Evolutionary conservation across 1,284 basidiomycete species (phyloP).

Genomic region (Ustilago cynodontis): DNA sequence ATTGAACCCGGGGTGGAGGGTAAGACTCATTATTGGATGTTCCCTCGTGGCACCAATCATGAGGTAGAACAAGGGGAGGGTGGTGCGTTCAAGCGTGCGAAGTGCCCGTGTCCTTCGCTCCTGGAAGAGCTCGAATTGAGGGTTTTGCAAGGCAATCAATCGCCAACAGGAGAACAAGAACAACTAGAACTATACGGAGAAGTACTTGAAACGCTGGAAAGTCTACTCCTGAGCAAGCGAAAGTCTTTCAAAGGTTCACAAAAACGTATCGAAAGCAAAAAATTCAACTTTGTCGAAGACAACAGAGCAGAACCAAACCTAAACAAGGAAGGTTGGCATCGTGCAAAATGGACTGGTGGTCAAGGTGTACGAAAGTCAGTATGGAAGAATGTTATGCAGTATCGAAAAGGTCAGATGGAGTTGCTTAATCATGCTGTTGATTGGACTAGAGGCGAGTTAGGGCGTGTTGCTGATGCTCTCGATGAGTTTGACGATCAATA

Average conservation of each 20-base stretch:
- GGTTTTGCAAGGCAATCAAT: constrained; percentile 3
- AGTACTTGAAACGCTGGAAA: constrained; percentile 39
- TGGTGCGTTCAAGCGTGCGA: not conserved
- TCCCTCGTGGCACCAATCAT: no score
- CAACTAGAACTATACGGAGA: constrained; percentile 20
- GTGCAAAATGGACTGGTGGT: not conserved
- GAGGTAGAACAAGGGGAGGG: not conserved
- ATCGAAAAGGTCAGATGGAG: constrained; percentile 37
- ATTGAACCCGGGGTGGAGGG: not conserved
- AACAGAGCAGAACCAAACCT: not conserved
- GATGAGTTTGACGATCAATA: constrained; percentile 17
- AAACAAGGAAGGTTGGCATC: constrained; percentile 8
- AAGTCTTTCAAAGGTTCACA: constrained; percentile 38
- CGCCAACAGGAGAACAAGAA: not conserved
- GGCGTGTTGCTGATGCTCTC: constrained; percentile 27
- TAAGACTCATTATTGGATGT: constrained; percentile 39
- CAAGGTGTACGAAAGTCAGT: constrained; percentile 10
- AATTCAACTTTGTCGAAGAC: not conserved
- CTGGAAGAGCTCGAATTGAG: constrained; percentile 11
- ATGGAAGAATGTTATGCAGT: constrained; percentile 22
- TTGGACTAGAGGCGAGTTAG: constrained; percentile 45
- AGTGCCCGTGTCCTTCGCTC: constrained; percentile 31
- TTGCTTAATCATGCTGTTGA: constrained; percentile 40
- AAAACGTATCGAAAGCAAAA: constrained; percentile 4
- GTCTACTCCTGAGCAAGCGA: constrained; percentile 31